Evolutionary conservation across 176 grass and related monocot species (phyloP).

Genomic region (Areca catechu): DNA sequence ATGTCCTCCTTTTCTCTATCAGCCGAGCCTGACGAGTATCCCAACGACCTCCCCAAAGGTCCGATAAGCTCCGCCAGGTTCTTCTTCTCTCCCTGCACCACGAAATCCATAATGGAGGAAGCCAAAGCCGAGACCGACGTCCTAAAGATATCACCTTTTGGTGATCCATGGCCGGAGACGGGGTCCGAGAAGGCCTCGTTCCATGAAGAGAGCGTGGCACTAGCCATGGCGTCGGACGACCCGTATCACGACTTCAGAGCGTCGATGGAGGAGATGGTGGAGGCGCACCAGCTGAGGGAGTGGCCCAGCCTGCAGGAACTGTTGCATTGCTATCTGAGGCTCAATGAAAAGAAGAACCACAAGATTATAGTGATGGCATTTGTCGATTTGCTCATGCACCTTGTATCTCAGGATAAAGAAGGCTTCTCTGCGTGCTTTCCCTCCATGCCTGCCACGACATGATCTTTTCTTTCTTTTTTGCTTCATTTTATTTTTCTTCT

Average conservation of each 20-base stretch:
- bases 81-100: constrained; percentile 15
- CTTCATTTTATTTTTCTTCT: no score
- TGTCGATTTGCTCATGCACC: constrained; percentile 16
- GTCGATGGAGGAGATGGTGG: constrained; percentile 30
- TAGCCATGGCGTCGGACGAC: constrained; percentile 12
- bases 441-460: no score
- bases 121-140: not conserved
- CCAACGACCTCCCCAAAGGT: not conserved
- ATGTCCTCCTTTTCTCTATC: not conserved
- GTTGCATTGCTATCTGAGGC: constrained; percentile 15
- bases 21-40: no score
- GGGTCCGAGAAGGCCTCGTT: not conserved
- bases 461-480: no score
- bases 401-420: constrained; percentile 2
- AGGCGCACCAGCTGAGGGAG: constrained; percentile 15
- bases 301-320: constrained; percentile 14
- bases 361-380: constrained; percentile 20
- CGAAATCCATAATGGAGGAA: constrained; percentile 17
- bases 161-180: no score
- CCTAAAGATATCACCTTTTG: no score
- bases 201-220: not conserved
- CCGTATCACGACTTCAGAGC: constrained; percentile 17
- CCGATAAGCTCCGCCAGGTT: constrained; percentile 3
- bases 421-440: no score
- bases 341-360: constrained; percentile 22